Base-by-base conservation (phyloP, 129 eudicot species). In the Oenanthe sinensis region DNA sequence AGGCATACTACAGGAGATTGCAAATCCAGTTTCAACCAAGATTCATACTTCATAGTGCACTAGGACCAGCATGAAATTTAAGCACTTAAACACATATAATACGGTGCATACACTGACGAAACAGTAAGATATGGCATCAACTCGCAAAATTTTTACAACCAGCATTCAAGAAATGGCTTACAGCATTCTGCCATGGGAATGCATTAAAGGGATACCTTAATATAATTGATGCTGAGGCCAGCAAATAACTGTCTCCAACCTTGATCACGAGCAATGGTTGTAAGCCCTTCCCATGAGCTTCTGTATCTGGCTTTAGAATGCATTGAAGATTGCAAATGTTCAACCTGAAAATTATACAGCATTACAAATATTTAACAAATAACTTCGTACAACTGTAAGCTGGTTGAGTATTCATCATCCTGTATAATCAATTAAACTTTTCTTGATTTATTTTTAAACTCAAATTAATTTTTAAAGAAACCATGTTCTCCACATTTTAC, bases 181-280 rank as follows among this genome's bases (percentile, higher is more conserved):
- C 24, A 22, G 54, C 20, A 72, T 36, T 43, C 44, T 20, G 33
- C 47, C 37, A 60, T 15, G 50, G 71, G 71, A 72, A 79, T 45
- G 33, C 14, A 36, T 42, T 4, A 49, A 20, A 42, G 22, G 79
- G 3, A 74, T 77, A 92, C 97, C 97, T 94, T 94, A 22, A 94
- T 90, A 74, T 88, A 94, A 78, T 94, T 94, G 33, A 94, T 91
- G 86, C 98, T 94, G 75, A 94, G 96, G 70, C 98, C 98, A 67
- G 98, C 98, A 90, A 91, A 94, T 77, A 94, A 73, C 75, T 91
- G 98, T 67, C 90, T 88, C 97, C 98, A 94, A 71, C 98, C 99
- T 84, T 96, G 99, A 74, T 90, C 79, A 46, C 86, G 89, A 65
- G 83, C 84, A 69, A 96, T 90, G 8, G 89, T 82, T 17, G 77